Percentiles rank a stretch among this genome's conserved stretches.
Evolutionary conservation across 306 rosid genomes (phyloP).

Genomic region (Begonia fuchsioides): DNA sequence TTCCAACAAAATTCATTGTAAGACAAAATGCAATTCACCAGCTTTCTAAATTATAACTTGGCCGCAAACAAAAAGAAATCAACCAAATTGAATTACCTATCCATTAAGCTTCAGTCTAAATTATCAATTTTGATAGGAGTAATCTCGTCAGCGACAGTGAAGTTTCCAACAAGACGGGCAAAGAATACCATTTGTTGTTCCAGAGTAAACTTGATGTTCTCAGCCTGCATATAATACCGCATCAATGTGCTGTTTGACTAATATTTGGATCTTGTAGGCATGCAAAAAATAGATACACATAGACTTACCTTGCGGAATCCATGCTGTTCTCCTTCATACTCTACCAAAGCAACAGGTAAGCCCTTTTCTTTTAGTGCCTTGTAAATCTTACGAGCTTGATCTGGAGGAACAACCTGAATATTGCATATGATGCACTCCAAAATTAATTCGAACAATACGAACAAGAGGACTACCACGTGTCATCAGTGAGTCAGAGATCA

Average conservation of each 20-base stretch:
- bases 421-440: not conserved
- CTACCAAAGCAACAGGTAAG: constrained; percentile 79
- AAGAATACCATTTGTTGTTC: constrained; percentile 99
- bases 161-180: constrained; percentile 68
- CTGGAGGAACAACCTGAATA: constrained; percentile 68
- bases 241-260: constrained; percentile 11
- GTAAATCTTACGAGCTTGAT: constrained; percentile 73
- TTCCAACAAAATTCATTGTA: no score
- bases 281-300: not conserved
- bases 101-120: constrained; percentile 20
- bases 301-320: constrained; percentile 78
- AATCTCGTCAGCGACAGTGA: constrained; percentile 68
- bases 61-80: not conserved
- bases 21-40: no score
- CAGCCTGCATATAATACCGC: constrained; percentile 44
- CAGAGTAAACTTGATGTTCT: constrained; percentile 77
- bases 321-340: constrained; percentile 94
- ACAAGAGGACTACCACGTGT: not conserved
- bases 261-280: not conserved
- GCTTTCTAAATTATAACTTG: no score
- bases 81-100: constrained; percentile 10
- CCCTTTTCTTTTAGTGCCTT: constrained; percentile 71
- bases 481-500: no score
- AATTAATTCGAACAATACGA: not conserved
- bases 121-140: constrained; percentile 72